phyloP scores from a whole-genome alignment of 2,329 filamentous ascomycete genomes.

The Penicillium olsonii region DNA sequence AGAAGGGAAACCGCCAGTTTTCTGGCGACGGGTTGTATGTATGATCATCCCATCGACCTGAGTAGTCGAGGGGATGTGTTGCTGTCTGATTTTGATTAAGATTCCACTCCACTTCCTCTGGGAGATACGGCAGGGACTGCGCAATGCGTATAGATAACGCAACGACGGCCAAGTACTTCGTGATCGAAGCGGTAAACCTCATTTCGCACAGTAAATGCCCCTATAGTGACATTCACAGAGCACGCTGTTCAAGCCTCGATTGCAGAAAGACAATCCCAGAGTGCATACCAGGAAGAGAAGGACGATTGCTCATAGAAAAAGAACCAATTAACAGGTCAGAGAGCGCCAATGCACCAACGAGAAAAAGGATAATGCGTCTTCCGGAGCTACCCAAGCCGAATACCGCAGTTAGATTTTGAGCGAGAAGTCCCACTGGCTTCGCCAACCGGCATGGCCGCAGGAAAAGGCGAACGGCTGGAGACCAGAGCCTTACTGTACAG shows the following conservation, averaged over 20 bases:
- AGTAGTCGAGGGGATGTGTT: conserved; percentile 1
- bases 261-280: background rate
- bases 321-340: background rate
- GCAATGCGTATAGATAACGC: conserved; percentile 4
- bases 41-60: conserved; percentile 1
- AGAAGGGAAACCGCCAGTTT: background rate
- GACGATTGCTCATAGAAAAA: background rate
- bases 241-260: conserved; percentile 6
- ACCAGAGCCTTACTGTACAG: conserved; percentile 9
- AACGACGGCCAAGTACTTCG: conserved; percentile 7
- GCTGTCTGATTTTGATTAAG: conserved; percentile 1
- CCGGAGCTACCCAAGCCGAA: background rate
- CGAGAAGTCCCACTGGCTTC: too few relatives aligned
- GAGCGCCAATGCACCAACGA: background rate
- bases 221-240: conserved; percentile 9
- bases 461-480: conserved; percentile 3
- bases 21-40: background rate
- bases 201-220: conserved; percentile 9
- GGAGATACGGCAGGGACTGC: conserved; percentile 10
- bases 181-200: conserved; percentile 1
- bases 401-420: too few relatives aligned
- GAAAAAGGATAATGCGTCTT: conserved; percentile 7
- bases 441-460: background rate
- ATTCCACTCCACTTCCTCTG: conserved; percentile 5
- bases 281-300: conserved; percentile 1